A percentile compares a stretch with the other conserved stretches of the same genome.
Conservation (phyloP, 768 basidiomycete species). For the Termitomyces sp. region DNA sequence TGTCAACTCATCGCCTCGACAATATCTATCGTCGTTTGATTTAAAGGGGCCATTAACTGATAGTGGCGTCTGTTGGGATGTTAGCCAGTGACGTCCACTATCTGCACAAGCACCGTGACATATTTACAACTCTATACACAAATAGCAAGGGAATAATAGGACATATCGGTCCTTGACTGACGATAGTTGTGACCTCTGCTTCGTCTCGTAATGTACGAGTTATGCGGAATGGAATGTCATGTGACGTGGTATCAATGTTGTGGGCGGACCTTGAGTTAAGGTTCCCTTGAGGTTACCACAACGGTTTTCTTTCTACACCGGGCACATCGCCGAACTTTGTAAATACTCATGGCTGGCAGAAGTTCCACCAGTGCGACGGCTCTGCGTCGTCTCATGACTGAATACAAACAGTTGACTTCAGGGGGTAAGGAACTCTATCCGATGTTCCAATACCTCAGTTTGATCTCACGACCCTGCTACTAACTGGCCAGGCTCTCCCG, state of each 20-base stretch:
- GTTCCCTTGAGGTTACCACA: not conserved
- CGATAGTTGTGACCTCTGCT: not conserved
- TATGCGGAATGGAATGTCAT: not conserved
- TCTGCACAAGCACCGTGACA: not conserved
- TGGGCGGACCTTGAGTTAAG: too few species aligned
- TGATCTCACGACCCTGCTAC: conserved; percentile 9
- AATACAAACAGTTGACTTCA: conserved; percentile 83
- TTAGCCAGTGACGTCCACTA: not conserved
- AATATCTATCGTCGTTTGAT: conserved; percentile 5
- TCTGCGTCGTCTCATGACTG: conserved; percentile 85
- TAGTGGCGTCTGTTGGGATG: too few species aligned
- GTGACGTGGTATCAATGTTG: not conserved
- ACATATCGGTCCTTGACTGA: not conserved
- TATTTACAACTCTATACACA: not conserved
- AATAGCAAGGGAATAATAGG: not conserved
- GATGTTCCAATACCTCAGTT: conserved; percentile 2
- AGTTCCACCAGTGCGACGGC: conserved; percentile 63
- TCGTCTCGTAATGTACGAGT: not conserved
- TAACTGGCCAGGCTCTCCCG: conserved; percentile 81
- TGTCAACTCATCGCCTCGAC: not conserved
- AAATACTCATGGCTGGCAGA: conserved; percentile 46
- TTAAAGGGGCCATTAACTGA: not conserved
- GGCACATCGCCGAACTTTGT: not conserved
- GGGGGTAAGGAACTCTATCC: conserved; percentile 46
- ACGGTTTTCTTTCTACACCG: not conserved